A percentile compares a stretch with the other conserved stretches of the same genome.
These are phyloP conservation scores for Emergomyces orientalis DNA, from an alignment of 2,329 filamentous ascomycete species.

Conservation along the genomic window DNA sequence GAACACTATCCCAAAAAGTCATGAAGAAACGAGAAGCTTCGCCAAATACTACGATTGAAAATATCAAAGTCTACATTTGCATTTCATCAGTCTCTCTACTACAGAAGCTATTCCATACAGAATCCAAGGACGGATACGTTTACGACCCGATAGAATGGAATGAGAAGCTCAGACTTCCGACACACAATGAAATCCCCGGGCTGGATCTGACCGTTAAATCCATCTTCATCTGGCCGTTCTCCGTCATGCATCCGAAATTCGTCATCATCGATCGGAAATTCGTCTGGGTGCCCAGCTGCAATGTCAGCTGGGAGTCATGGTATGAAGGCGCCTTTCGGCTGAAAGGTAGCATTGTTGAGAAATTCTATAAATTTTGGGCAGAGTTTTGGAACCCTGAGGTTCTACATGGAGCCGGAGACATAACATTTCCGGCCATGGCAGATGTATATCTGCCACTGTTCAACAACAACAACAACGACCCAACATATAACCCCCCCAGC, in stretches of 20 bases:
- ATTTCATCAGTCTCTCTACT: constrained; percentile 64
- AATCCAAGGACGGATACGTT: constrained; percentile 51
- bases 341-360: constrained; percentile 50
- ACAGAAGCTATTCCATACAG: constrained; percentile 67
- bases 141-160: constrained; percentile 54
- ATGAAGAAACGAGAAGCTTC: constrained; percentile 17
- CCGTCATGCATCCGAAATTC: constrained; percentile 84
- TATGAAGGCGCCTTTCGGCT: constrained; percentile 67
- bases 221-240: constrained; percentile 69
- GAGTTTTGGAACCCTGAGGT: constrained; percentile 49
- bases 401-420: too few relatives aligned
- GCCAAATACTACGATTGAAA: constrained; percentile 21
- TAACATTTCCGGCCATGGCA: neutral
- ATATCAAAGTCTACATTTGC: constrained; percentile 59
- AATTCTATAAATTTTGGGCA: constrained; percentile 58
- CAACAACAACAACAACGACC: neutral
- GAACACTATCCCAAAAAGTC: constrained; percentile 47
- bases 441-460: neutral
- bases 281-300: constrained; percentile 68
- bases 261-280: constrained; percentile 59
- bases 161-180: constrained; percentile 54
- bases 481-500: neutral
- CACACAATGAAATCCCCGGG: constrained; percentile 44
- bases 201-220: constrained; percentile 65
- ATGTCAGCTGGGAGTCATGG: constrained; percentile 83